Evolutionary conservation across 306 rosid species (phyloP), one percentile per base, ranked within the genome.

Genomic region (Castanea sativa): DNA sequence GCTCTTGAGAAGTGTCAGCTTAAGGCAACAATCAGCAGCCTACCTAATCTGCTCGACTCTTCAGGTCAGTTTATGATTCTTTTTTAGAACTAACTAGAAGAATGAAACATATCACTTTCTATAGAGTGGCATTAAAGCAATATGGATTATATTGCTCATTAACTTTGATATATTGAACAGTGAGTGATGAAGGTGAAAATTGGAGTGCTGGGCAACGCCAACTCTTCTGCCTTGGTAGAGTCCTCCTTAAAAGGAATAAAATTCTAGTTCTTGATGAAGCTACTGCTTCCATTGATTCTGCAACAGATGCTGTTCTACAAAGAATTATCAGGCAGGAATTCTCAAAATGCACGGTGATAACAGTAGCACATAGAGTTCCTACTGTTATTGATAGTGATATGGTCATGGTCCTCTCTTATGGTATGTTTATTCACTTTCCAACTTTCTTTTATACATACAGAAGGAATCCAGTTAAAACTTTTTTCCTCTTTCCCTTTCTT

Each of bases 121-220:
- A 3, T 58, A 58, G 25, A 5, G 7, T 21, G 21, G 0, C 21
- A 2, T 13, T 10, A 23, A 9, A 2, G 20, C 41, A 59, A 55
- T 30, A 55, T 29, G 10, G 16, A 4, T 35, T 6, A 59, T 19
- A 33, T 67, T 33, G 51, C 12, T 57, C 18, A 43, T 60, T 4
- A 9, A 72, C 30, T 15, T 1, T 51, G 60, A 56, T 6, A 5
- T 25, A 1, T 79, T 58, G 2, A 64, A 75, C 78, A 88, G 90
- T 88, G 81, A 88, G 83, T 75, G 88, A 88, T 72, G 95, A 88
- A 82, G 95, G 95, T 4, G 92, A 81, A 58, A 91, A 91, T 52
- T 91, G 92, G 91, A 91, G 95, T 14, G 84, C 79, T 0, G 95
- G 92, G n/a, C 92, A 91, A 60, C 76, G 92, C 5, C 95, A 91